Base-by-base conservation (phyloP, 768 basidiomycete genomes). In the Agrocybe pediades region DNA sequence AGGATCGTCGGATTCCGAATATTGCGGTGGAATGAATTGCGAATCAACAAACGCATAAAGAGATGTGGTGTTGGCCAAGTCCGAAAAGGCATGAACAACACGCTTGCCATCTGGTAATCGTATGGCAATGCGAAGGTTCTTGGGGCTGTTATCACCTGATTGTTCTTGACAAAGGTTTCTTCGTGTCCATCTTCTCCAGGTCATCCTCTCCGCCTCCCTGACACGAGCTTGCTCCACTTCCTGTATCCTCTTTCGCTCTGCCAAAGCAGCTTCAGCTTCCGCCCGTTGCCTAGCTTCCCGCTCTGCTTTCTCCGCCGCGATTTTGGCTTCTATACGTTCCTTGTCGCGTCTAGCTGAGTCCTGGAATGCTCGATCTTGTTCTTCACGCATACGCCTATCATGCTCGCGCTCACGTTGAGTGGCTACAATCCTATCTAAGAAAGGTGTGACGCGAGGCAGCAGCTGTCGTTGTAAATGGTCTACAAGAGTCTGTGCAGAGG, bases 1-100 rank as follows among this genome's bases (percentile, higher is more conserved):
- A 0, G 81, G 80, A 58, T 84, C 82, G 3, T 69, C 72, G 2
- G 68, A 69, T 1, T 71, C 59, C 11, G 62, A 54, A 45, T 73
- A 55, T 19, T 73, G 63, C 6, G 71, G 46, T 0, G 85, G 82
- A 23, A 83, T 72, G 48, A 82, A 73, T 24, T 84, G 77, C 23
- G 78, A 68, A 58, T 92, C 94, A 46, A 89, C 87, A 58, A 82
- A 87, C 3, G 84, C 82, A 62, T 91, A 95, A 1, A 95, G 76
- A 16, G 78, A 71, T 1, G 84, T 86, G 33, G 93, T 65, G 2
- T 78, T 75, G 15, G 82, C 80, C 3, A 52, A 56, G 33, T 57
- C 68, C 59, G 71, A 60, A 60, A 95, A 91, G 33, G 71, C 71
- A 27, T 84, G 76, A 21, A 91, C 76, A 3, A 84, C 71, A 15